Conservation (phyloP, 129 eudicot genomes). For the Rutidosis leptorrhynchoides region DNA sequence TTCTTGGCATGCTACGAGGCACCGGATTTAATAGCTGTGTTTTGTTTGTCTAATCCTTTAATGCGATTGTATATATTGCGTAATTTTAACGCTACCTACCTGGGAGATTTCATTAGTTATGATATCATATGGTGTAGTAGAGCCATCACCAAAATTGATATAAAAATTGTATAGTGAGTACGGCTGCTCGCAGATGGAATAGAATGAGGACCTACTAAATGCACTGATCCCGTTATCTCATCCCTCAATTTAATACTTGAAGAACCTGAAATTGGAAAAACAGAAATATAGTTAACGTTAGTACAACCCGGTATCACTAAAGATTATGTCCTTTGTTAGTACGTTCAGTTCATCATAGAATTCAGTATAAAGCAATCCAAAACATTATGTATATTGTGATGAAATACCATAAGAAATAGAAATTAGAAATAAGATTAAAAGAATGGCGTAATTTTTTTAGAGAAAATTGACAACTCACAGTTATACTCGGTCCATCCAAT, state of each 20-base stretch:
- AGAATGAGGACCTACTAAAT: conserved; percentile 72
- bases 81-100: conserved; percentile 17
- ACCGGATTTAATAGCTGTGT: conserved; percentile 22
- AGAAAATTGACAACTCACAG: conserved; percentile 50
- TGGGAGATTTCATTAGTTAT: conserved; percentile 21
- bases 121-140: conserved; percentile 39
- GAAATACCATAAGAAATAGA: too few species aligned
- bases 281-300: neutral
- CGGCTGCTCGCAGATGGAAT: conserved; percentile 36
- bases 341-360: neutral
- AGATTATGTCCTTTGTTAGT: neutral
- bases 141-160: conserved; percentile 22
- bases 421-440: neutral
- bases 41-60: conserved; percentile 25
- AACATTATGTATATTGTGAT: neutral
- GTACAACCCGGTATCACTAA: neutral
- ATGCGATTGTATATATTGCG: conserved; percentile 12
- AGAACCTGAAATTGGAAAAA: conserved; percentile 49
- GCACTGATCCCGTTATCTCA: conserved; percentile 71
- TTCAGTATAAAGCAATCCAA: neutral
- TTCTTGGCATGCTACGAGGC: conserved; percentile 27
- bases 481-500: conserved; percentile 87
- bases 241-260: conserved; percentile 68
- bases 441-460: neutral
- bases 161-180: conserved; percentile 24